Evolutionary conservation across 805 yeast genomes (phyloP).

Genomic region (Candida multigemmis): DNA sequence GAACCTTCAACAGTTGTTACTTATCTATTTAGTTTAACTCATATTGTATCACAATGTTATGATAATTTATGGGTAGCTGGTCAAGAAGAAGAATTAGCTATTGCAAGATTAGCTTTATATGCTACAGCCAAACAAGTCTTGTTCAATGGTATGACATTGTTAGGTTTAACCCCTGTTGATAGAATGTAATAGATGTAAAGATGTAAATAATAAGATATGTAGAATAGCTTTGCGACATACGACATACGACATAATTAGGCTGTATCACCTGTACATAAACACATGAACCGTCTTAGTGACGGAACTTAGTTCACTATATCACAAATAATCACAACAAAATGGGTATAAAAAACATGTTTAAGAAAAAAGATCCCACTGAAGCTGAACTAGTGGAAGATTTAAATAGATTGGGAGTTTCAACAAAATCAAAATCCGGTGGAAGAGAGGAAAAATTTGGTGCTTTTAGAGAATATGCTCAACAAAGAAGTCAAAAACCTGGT

Average conservation of each 20-base stretch:
- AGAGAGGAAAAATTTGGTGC: conserved; percentile 44
- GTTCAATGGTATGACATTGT: conserved; percentile 77
- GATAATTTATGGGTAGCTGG: conserved; percentile 96
- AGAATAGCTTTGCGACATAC: too few relatives aligned
- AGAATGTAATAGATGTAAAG: conserved; percentile 72
- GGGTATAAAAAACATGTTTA: conserved; percentile 39
- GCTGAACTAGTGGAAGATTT: conserved; percentile 34
- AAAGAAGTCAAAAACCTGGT: conserved; percentile 25
- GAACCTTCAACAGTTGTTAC: conserved; percentile 96
- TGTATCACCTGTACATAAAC: too few relatives aligned
- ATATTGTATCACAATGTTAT: conserved; percentile 92
- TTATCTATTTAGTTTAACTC: conserved; percentile 84
- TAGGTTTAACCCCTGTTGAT: conserved; percentile 97
- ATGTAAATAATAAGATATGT: too few relatives aligned
- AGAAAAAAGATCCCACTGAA: conserved; percentile 42
- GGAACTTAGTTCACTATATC: too few relatives aligned
- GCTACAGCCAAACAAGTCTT: conserved; percentile 84
- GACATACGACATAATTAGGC: too few relatives aligned
- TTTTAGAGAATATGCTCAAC: conserved; percentile 39
- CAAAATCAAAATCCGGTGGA: conserved; percentile 17
- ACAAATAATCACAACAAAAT: too few relatives aligned
- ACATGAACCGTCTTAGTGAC: too few relatives aligned
- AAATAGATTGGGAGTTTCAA: conserved; percentile 31
- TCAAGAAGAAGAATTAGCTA: conserved; percentile 77
- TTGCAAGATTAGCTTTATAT: conserved; percentile 88